Evolutionary conservation across 1,284 basidiomycete species (phyloP).

Genomic region (Acaromyces ingoldii): DNA sequence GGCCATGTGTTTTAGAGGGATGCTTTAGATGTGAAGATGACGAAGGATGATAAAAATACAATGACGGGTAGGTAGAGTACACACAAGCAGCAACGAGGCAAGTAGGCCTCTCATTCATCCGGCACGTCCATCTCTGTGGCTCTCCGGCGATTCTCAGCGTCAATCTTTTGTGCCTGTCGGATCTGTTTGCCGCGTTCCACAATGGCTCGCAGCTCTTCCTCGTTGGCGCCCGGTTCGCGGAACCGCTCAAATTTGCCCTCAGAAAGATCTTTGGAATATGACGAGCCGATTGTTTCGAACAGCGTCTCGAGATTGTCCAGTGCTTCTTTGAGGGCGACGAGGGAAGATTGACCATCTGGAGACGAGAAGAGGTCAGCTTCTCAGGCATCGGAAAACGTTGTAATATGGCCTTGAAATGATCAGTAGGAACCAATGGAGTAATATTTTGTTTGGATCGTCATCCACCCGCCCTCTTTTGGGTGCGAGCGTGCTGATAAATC

Average conservation of each 20-base stretch:
- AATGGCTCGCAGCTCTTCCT: slow-evolving; percentile 7
- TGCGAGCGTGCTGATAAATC: slow-evolving; percentile 17
- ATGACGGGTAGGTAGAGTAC: not conserved
- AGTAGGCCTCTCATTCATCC: not conserved
- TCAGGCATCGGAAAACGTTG: not conserved
- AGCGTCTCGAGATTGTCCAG: slow-evolving; percentile 40
- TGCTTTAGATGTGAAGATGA: not conserved
- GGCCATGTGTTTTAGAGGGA: no score
- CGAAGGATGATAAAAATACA: not conserved
- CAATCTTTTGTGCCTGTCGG: slow-evolving; percentile 3
- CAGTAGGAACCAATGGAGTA: slow-evolving; percentile 52
- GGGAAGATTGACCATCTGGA: slow-evolving; percentile 26
- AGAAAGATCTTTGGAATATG: slow-evolving; percentile 32
- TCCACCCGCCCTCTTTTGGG: not conserved
- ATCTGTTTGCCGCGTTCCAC: slow-evolving; percentile 4
- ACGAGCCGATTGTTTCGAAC: slow-evolving; percentile 35
- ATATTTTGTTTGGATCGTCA: slow-evolving; percentile 11
- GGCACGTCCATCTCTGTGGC: not conserved
- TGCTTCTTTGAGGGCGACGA: slow-evolving; percentile 40
- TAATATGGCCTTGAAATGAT: slow-evolving; percentile 9
- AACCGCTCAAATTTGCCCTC: slow-evolving; percentile 33
- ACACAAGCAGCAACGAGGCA: not conserved
- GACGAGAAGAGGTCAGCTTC: not conserved
- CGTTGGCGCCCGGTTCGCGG: slow-evolving; percentile 10
- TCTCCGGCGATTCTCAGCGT: slow-evolving; percentile 20